Evolutionary conservation across 768 basidiomycete genomes (phyloP), one percentile per base, ranked within the genome.

Genomic region (Leccinum subgranulosum): DNA sequence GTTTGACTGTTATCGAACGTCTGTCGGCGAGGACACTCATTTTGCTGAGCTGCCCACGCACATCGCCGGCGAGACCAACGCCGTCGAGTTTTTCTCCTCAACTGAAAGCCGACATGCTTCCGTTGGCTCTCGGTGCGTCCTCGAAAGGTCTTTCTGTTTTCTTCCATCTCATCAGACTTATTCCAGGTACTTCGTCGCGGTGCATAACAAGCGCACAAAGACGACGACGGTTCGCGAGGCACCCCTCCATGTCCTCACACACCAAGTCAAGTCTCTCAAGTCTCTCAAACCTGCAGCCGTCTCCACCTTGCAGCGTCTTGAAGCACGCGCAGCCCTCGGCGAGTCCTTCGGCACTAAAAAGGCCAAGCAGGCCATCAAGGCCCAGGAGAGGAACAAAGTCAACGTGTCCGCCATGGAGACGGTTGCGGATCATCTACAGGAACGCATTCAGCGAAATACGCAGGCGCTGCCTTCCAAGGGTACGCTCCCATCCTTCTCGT

Each of bases 311-410:
- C 63, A 77, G 49, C 81, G 85, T 57, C 74, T 81, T 41, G 80
- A 86, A 51, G 87, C 87, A 15, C 81, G 87, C 43, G 90, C 83
- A 54, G 79, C 83, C n/a, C 82, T 99, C 2, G 94, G 96, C 31
- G 88, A 94, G 70, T 84, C 90, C 1, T 99, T 99, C 62, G 96
- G 96, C 21, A 96, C 94, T 25, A 92, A 94, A 75, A 98, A 97
- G 70, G 92, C 94, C 47, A 89, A 92, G 71, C 83, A 84, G 10
- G 86, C 84, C 28, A 94, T 98, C 67, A 83, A 83, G 53, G 89
- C 93, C 4, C 83, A 82, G 53, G 94, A 95, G 73, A 83, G 96
- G 61, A 96, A 95, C 74, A 86, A 86, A 70, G 86, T 99, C 36
- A 94, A 97, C 74, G 84, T 90, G 19, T 77, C 80, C 57, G 92